These are phyloP conservation scores for Cyberlindnera nakhonratchasimensis DNA, from an alignment of 805 yeast species.

Conservation along the genomic window DNA sequence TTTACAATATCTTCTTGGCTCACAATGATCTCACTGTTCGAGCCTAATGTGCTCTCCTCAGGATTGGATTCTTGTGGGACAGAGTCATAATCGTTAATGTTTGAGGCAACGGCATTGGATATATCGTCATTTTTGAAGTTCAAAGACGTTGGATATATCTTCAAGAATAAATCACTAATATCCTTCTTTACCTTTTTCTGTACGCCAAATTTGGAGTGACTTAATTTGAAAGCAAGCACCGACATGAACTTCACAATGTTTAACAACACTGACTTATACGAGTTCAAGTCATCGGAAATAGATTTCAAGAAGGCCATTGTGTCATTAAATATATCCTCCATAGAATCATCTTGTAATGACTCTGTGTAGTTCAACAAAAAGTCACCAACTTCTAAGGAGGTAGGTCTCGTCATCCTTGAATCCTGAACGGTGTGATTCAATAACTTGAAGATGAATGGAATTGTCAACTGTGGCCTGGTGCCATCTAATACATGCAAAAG, in stretches of 20 bases:
- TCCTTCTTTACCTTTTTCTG: conserved; percentile 59
- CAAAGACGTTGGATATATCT: conserved; percentile 32
- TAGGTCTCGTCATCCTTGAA: conserved; percentile 15
- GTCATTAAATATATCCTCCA: conserved; percentile 74
- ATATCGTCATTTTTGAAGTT: conserved; percentile 22
- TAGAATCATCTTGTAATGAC: conserved; percentile 68
- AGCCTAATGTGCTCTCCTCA: conserved; percentile 20
- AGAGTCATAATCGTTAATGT: conserved; percentile 10
- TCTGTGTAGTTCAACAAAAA: conserved; percentile 53
- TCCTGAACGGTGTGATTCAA: conserved; percentile 33
- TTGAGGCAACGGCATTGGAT: conserved; percentile 14
- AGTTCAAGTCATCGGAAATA: conserved; percentile 42
- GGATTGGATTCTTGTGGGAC: conserved; percentile 3
- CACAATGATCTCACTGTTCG: conserved; percentile 12
- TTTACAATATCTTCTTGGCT: conserved; percentile 43
- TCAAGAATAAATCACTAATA: conserved; percentile 40
- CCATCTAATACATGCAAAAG: conserved; percentile 80
- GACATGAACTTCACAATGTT: conserved; percentile 50
- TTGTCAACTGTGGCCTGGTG: conserved; percentile 69
- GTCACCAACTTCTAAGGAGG: conserved; percentile 14
- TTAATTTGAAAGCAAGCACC: conserved; percentile 52
- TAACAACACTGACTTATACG: conserved; percentile 49
- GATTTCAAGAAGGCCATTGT: conserved; percentile 59
- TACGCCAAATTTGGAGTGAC: conserved; percentile 58
- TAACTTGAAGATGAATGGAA: conserved; percentile 63